Evolutionary conservation across 2,329 filamentous ascomycete genomes (phyloP), one percentile per base, ranked within the genome.

Genomic region (Nigrospora osmanthi): DNA sequence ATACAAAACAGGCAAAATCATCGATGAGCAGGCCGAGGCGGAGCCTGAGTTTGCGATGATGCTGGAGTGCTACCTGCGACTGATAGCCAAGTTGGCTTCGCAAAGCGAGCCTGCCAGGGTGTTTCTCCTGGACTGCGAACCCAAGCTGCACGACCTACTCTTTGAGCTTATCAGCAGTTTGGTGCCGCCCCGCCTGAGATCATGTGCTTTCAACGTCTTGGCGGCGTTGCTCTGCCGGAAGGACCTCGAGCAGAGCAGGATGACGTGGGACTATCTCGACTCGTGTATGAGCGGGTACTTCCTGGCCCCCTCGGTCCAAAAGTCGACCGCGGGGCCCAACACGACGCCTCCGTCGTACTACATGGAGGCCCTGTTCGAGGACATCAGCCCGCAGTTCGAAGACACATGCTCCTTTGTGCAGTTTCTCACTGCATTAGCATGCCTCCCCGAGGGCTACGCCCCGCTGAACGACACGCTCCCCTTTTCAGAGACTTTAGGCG

Each of bases 41-140:
- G 91, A 96, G 59, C 87, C 89, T 4, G 94, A 98, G 63, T 94
- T 88, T 35, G 83, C 85, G n/a, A 87, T 95, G 66, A 96, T 98
- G 88, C 74, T 98, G 28, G 89, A 96, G 59, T 91, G 89, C 54
- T 97, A 97, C 61, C 73, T 98, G 43, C 82, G 91, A 30, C 75
- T 98, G 6, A 86, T 95, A 55, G 81, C 88, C 4, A 89, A 94
- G 62, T 71, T 98, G 11, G 83, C 85, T 49, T 74, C 77, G 17
- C 81, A 91, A 58, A 95, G 88, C 57, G 72, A 77, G 47, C 70
- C 73, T 16, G 85, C 89, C 2, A 78, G 91, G 41, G 68, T 77
- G 32, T 95, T 85, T 71, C 73, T 97, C 47, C 69, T 94, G 17
- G 75, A 80, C 36, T 76, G 71, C 45, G 64, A 82, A 17, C 83